Evolutionary conservation across 768 basidiomycete species (phyloP).

Genomic region (Amanita molliuscula): DNA sequence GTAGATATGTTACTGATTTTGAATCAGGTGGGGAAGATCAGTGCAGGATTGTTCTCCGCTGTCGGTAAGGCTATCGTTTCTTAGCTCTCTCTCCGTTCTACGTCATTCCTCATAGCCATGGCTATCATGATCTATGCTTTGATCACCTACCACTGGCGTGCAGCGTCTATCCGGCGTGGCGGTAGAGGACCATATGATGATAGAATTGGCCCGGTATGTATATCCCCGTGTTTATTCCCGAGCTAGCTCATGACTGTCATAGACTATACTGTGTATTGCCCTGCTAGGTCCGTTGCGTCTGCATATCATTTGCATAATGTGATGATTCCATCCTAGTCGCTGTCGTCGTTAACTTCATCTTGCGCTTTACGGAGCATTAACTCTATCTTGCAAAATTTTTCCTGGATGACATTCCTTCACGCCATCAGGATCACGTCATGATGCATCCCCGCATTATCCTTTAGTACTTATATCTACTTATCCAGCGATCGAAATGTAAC

Average conservation of each 20-base stretch:
- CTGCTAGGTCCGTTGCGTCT: constrained; percentile 48
- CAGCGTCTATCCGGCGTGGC: constrained; percentile 81
- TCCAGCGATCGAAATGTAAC: neutral
- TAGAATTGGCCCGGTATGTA: constrained; percentile 83
- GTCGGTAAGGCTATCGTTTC: constrained; percentile 48
- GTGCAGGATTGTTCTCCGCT: constrained; percentile 91
- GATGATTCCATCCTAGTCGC: constrained; percentile 42
- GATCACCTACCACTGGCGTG: constrained; percentile 94
- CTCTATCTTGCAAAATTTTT: neutral
- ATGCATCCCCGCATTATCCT: neutral
- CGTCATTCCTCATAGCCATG: constrained; percentile 52
- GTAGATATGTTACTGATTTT: neutral
- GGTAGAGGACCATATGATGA: constrained; percentile 96
- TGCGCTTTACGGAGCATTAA: constrained; percentile 55
- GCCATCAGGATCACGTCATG: neutral
- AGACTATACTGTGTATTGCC: constrained; percentile 80
- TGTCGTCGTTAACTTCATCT: constrained; percentile 74
- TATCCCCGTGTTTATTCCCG: constrained; percentile 5
- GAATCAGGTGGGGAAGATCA: constrained; percentile 81
- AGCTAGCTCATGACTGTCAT: constrained; percentile 7
- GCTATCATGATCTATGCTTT: constrained; percentile 96
- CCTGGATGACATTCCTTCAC: neutral
- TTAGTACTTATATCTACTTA: no score
- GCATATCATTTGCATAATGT: neutral
- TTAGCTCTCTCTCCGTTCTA: neutral